Evolutionary conservation across 208 protist species (phyloP), one percentile per base, ranked within the genome.

Genomic region (Crithidia brevicula): DNA sequence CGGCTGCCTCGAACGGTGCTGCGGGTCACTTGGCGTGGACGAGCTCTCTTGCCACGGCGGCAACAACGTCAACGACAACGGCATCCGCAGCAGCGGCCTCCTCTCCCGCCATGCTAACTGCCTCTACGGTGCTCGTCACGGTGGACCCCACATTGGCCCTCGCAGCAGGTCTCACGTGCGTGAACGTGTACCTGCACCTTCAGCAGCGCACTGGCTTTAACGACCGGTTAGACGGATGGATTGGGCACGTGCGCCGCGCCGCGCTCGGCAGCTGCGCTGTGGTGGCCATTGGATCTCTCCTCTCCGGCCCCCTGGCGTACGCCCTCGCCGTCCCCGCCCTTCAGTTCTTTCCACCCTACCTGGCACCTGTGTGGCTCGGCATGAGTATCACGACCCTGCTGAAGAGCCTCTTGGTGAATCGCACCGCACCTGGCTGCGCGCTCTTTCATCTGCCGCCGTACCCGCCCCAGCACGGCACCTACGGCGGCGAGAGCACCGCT

Each of bases 331-430:
- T 64, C 5, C 51, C 54, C 6, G 31, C 62, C 18, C n/a, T 77
- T 16, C 27, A 63, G 31, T 85, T 95, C 38, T 82, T 95, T 38
- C 89, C 90, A 3, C 54, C 66, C 15, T 89, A 93, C 64, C 33
- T 94, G 8, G 88, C 72, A 10, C 86, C 88, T 8, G 83, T 91
- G 33, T 96, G 91, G 91, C 67, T 94, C 8, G 91, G 91, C 63
- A 91, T 94, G 68, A 72, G 61, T 22, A 23, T 50, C 15, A 67
- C 74, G 18, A 85, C 80, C 10, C 40, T 54, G 5, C 40, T 80
- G n/a, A 91, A 92, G 63, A 91, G 47, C 10, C 10, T 81, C 23
- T 25, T 91, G 11, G 67, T 90, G 20, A 86, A 91, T 64, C 43
- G 74, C 70, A 91, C 83, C 3, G 71, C 66, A 0, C 86, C 86